Percentiles rank a stretch among this genome's conserved stretches.
Evolutionary conservation across 108 stramenopile genomes (phyloP).

Genomic region (Nannochloropsis granulata): DNA sequence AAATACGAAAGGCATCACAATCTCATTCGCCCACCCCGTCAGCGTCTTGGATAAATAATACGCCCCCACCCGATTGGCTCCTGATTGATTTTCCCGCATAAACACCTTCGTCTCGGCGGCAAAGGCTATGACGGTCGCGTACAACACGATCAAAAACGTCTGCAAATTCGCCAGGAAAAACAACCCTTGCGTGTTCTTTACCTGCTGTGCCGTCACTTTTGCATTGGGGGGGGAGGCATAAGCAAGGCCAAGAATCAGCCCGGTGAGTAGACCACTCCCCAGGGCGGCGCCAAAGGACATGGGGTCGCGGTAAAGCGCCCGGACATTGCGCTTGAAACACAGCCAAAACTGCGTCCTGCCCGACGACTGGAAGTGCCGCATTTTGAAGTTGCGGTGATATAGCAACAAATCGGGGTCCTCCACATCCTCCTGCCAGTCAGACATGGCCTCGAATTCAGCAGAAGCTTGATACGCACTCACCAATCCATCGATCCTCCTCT

Average conservation of each 20-base stretch:
- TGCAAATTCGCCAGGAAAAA: background rate
- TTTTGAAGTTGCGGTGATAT: background rate
- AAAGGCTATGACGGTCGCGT: background rate
- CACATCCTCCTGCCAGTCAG: background rate
- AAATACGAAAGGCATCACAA: background rate
- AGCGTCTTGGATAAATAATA: background rate
- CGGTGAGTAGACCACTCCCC: background rate
- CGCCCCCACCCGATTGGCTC: background rate
- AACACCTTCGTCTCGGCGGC: background rate
- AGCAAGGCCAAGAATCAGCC: background rate
- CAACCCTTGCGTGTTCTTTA: background rate
- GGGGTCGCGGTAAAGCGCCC: background rate
- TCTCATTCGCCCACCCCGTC: background rate
- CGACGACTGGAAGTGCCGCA: background rate
- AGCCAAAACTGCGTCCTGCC: background rate
- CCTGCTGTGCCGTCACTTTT: background rate
- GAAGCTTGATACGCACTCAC: background rate
- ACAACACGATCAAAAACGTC: background rate
- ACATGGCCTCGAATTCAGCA: background rate
- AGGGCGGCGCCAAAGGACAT: background rate
- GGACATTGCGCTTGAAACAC: background rate
- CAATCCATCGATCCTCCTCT: background rate
- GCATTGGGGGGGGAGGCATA: background rate
- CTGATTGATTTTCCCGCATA: background rate
- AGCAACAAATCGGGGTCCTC: background rate